A percentile compares a stretch with the other conserved stretches of the same genome.
Conservation (phyloP, 2,329 filamentous ascomycete species). For the Epicoccum nigrum region DNA sequence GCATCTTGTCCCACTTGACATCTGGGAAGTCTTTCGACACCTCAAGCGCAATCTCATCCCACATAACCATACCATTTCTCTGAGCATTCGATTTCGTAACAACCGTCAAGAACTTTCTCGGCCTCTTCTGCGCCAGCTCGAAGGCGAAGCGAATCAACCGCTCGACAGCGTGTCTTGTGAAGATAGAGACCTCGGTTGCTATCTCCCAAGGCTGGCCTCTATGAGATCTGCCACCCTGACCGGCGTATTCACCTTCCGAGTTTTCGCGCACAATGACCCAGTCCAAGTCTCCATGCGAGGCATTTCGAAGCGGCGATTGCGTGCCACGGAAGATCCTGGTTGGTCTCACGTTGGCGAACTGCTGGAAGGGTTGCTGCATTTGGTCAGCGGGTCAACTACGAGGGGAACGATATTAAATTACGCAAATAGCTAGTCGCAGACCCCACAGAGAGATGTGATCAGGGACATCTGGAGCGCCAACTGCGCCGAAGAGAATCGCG, state of each 20-base stretch:
- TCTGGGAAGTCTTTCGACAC: slow-evolving; percentile 65
- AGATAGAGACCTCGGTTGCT: slow-evolving; percentile 68
- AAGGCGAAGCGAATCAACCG: slow-evolving; percentile 69
- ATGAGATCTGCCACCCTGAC: slow-evolving; percentile 68
- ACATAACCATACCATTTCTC: slow-evolving; percentile 70
- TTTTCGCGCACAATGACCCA: slow-evolving; percentile 73
- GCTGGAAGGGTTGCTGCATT: slow-evolving; percentile 61
- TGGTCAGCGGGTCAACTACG: no score
- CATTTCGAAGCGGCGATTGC: slow-evolving; percentile 60
- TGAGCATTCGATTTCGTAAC: slow-evolving; percentile 72
- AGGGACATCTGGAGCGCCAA: slow-evolving; percentile 65
- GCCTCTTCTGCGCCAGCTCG: slow-evolving; percentile 62
- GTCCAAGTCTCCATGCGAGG: slow-evolving; percentile 65
- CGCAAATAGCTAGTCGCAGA: slow-evolving; percentile 61
- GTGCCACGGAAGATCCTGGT: slow-evolving; percentile 67
- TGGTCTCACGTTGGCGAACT: slow-evolving; percentile 64
- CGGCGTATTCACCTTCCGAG: slow-evolving; percentile 70
- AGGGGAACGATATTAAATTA: no score
- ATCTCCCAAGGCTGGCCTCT: slow-evolving; percentile 64
- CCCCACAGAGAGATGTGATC: slow-evolving; percentile 65
- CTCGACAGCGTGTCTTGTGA: slow-evolving; percentile 65
- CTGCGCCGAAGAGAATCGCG: slow-evolving; percentile 72
- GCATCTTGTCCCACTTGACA: slow-evolving; percentile 68
- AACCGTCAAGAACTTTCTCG: slow-evolving; percentile 64
- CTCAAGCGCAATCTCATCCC: slow-evolving; percentile 66